Base-by-base conservation (phyloP, 768 basidiomycete species). In the Harrya chromipes region DNA sequence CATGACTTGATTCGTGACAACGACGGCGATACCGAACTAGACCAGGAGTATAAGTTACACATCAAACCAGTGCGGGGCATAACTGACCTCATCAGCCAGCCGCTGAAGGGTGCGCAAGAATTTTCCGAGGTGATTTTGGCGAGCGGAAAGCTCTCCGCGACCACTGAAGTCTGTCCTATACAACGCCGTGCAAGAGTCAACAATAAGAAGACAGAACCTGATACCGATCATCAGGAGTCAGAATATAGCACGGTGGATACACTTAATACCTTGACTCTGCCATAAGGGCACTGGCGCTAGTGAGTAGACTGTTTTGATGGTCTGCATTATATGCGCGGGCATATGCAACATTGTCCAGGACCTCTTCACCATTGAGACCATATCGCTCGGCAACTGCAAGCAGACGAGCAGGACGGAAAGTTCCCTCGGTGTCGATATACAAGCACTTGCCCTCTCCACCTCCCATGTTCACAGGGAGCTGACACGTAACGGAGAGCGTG, bases 361-460 rank as follows among this genome's bases (percentile, higher is more conserved):
- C 97, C 68, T 97, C 95, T 68, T 99, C 95, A 40, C 94, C 94
- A 57, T 92, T 95, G 58, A 99, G 75, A n/a, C 97, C 97, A 65
- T 86, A 94, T 43, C 97, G 78, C 71, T 97, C 94, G 4, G 97
- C 95, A 11, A 94, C 91, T 1, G 95, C 93, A 33, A 98, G 79
- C 39, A 98, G 76, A 46, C 97, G 88, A 36, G 90, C 90, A 19
- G 97, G 97, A 59, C 97, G 93, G 76, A 99, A 99, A 9, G 97
- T 99, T 23, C 95, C 95, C 64, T 99, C 97, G 0, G 97, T 98
- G 68, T 99, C 97, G 70, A 99, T 97, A 70, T 97, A 99, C 39
- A 99, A 74, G 64, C 95, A 97, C 72, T 99, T 99, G 34, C 97
- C 97, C 71, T 99, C 97, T 12, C 97, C 97, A 14, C 97, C 97